phyloP scores from a whole-genome alignment of 495 filamentous ascomycete genomes.

The Penicillium waksmanii region DNA sequence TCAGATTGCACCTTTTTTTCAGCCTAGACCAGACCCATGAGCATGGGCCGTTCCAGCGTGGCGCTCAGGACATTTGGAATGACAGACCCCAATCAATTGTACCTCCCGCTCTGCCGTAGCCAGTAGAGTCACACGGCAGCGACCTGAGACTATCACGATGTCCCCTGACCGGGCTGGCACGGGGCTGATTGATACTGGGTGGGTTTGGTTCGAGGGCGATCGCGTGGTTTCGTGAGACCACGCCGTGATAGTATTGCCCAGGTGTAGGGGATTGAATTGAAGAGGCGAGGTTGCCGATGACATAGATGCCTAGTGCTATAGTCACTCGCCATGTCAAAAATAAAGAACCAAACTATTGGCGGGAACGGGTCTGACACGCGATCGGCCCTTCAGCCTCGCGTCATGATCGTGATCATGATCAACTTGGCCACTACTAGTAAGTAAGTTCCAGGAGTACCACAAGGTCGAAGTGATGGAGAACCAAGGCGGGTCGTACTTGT shows the following conservation, averaged over 20 bases:
- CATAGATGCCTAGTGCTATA: background rate
- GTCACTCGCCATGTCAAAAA: no score
- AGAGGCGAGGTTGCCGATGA: background rate
- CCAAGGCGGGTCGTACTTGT: background rate
- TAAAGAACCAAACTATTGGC: no score
- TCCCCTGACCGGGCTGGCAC: background rate
- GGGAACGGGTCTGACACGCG: background rate
- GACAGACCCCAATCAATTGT: constrained; percentile 1
- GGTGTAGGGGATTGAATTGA: background rate
- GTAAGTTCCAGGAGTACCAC: background rate
- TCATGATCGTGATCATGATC: no score
- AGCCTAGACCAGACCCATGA: constrained; percentile 4
- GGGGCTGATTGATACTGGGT: background rate
- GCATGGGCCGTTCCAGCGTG: background rate
- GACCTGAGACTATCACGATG: background rate
- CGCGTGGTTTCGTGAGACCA: constrained; percentile 7
- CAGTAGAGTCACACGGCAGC: constrained; percentile 5
- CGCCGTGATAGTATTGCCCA: background rate
- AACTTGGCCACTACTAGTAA: no score
- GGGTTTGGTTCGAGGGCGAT: background rate
- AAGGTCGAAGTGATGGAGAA: background rate
- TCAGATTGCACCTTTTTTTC: background rate
- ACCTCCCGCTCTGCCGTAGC: constrained; percentile 1
- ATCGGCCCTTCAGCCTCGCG: background rate
- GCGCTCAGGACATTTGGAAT: background rate